These are phyloP conservation scores for Picochlorum sp. DNA, from an alignment of 139 green algal species.

Conservation along the genomic window DNA sequence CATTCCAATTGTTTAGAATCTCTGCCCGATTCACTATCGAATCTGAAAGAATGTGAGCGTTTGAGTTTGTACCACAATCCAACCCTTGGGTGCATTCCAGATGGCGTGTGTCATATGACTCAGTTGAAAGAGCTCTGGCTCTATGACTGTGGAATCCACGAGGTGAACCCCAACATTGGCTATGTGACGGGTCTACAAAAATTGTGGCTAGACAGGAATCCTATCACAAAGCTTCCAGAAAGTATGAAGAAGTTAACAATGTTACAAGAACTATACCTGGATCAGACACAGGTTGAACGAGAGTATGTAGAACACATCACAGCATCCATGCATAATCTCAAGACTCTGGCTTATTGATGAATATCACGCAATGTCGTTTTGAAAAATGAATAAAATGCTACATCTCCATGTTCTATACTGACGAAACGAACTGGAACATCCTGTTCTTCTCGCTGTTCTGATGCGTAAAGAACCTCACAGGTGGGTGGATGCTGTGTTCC, in stretches of 20 bases:
- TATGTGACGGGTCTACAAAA: constrained; percentile 19
- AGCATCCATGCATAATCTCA: background rate
- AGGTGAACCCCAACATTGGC: constrained; percentile 16
- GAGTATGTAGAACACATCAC: background rate
- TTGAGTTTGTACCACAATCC: constrained; percentile 31
- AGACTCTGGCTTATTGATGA: constrained; percentile 1
- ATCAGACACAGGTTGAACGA: constrained; percentile 15
- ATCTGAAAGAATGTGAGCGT: constrained; percentile 14
- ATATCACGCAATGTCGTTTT: constrained; percentile 15
- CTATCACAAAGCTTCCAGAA: constrained; percentile 9
- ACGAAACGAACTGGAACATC: constrained; percentile 15
- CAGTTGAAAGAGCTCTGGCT: constrained; percentile 30
- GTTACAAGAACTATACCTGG: constrained; percentile 31
- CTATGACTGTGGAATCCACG: constrained; percentile 28
- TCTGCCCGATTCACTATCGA: constrained; percentile 10
- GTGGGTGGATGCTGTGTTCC: background rate
- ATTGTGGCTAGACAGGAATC: constrained; percentile 32
- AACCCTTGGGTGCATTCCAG: constrained; percentile 10
- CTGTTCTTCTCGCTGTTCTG: constrained; percentile 9
- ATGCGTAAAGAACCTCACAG: background rate
- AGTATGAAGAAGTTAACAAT: constrained; percentile 14
- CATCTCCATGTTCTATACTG: constrained; percentile 28
- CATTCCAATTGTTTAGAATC: constrained; percentile 20
- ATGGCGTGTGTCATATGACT: constrained; percentile 7
- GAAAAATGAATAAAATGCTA: constrained; percentile 19